Evolutionary conservation across 1,139 yeast species (phyloP).

Genomic region (Saccharomyces hybrid): DNA sequence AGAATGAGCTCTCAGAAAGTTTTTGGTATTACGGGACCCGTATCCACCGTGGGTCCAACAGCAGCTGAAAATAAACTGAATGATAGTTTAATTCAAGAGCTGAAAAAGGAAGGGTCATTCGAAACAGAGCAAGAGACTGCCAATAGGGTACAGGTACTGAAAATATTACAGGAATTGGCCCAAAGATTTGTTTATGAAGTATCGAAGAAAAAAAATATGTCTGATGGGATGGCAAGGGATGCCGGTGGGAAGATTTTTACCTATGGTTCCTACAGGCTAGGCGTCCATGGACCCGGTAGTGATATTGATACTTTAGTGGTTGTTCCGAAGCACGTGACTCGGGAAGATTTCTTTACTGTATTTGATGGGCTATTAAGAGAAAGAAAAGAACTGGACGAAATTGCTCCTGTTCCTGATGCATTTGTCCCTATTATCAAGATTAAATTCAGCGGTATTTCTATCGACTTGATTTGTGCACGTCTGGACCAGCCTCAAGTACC

Average conservation of each 20-base stretch:
- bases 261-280: conserved; percentile 87
- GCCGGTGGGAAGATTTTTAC: conserved; percentile 97
- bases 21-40: conserved; percentile 87
- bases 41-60: conserved; percentile 76
- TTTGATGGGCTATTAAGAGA: conserved; percentile 59
- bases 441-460: conserved; percentile 79
- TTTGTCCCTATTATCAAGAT: conserved; percentile 91
- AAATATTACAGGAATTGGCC: conserved; percentile 59
- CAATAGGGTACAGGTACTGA: conserved; percentile 71
- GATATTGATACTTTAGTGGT: conserved; percentile 95
- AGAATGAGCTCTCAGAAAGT: conserved; percentile 30
- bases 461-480: conserved; percentile 80
- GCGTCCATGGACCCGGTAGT: conserved; percentile 96
- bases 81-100: conserved; percentile 66
- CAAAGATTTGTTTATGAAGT: conserved; percentile 78
- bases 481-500: conserved; percentile 81
- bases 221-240: conserved; percentile 94
- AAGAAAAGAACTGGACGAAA: conserved; percentile 78
- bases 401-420: conserved; percentile 91
- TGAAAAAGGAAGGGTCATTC: conserved; percentile 79
- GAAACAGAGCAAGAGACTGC: conserved; percentile 77
- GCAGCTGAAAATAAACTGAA: conserved; percentile 69
- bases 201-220: conserved; percentile 76
- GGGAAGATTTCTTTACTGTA: conserved; percentile 80
- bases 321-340: conserved; percentile 89